Evolutionary conservation across 1,284 basidiomycete genomes (phyloP).

Genomic region (Ustilago tritici): DNA sequence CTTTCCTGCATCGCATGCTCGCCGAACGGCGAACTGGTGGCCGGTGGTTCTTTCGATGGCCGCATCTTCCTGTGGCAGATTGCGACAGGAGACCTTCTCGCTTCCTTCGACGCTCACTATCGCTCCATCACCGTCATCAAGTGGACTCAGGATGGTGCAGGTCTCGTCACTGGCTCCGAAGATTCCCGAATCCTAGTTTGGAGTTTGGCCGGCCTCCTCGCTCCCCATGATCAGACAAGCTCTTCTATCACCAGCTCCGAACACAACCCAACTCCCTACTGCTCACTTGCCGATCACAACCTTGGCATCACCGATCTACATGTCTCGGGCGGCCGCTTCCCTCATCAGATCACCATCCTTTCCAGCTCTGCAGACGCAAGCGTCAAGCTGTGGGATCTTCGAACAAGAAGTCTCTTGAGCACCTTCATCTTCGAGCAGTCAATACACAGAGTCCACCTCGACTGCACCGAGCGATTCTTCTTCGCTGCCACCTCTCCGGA

Average conservation of each 20-base stretch:
- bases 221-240: constrained; percentile 58
- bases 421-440: constrained; percentile 83
- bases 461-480: constrained; percentile 85
- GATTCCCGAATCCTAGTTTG: constrained; percentile 90
- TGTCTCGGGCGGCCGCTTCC: constrained; percentile 83
- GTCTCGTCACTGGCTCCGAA: constrained; percentile 85
- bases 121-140: constrained; percentile 83
- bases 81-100: constrained; percentile 86
- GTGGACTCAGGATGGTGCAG: constrained; percentile 84
- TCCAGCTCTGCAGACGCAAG: constrained; percentile 88
- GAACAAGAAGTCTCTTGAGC: constrained; percentile 80
- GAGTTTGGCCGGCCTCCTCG: constrained; percentile 82
- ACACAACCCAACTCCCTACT: constrained; percentile 77
- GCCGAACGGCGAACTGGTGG: constrained; percentile 80
- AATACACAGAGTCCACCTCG: constrained; percentile 80
- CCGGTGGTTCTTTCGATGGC: constrained; percentile 87
- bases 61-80: constrained; percentile 96
- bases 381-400: constrained; percentile 92
- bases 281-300: constrained; percentile 88
- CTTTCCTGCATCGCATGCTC: constrained; percentile 83
- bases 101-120: constrained; percentile 94
- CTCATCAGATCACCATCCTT: constrained; percentile 78
- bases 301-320: constrained; percentile 85
- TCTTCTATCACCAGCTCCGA: constrained; percentile 51
- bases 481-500: constrained; percentile 76